phyloP scores from a whole-genome alignment of 1,284 basidiomycete species.

The Puccinia triticina region DNA sequence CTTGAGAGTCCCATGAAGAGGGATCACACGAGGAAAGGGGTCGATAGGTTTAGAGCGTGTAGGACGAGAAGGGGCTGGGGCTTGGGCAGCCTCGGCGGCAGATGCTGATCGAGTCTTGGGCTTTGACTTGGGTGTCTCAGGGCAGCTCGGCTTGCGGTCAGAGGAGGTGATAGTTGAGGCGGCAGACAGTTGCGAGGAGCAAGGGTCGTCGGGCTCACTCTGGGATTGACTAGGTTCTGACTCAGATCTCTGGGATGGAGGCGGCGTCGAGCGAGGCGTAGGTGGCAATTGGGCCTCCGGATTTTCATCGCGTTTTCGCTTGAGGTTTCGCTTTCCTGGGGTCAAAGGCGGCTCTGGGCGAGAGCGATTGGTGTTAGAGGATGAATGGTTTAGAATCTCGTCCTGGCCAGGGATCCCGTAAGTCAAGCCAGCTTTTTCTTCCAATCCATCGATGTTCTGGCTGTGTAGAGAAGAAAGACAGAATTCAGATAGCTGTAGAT shows the following conservation, averaged over 20 bases:
- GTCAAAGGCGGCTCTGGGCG: slow-evolving; percentile 7
- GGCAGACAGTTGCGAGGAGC: slow-evolving; percentile 22
- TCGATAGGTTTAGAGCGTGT: slow-evolving; percentile 53
- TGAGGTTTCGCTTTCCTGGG: slow-evolving; percentile 24
- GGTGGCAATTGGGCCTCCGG: slow-evolving; percentile 28
- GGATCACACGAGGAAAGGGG: slow-evolving; percentile 74
- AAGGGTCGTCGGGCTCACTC: slow-evolving; percentile 4
- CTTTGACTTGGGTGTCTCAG: not conserved
- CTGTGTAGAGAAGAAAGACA: not conserved
- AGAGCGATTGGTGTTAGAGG: not conserved
- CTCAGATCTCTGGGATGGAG: slow-evolving; percentile 2
- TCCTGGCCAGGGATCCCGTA: slow-evolving; percentile 57
- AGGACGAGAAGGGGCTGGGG: slow-evolving; percentile 44
- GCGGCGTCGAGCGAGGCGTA: slow-evolving; percentile 34
- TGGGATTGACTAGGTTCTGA: slow-evolving; percentile 17
- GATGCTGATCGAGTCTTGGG: slow-evolving; percentile 53
- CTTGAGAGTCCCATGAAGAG: slow-evolving; percentile 83
- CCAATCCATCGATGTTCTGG: slow-evolving; percentile 61
- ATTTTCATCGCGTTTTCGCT: slow-evolving; percentile 46
- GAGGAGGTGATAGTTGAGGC: not conserved
- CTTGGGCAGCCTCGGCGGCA: slow-evolving; percentile 63
- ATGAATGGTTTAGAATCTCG: slow-evolving; percentile 20
- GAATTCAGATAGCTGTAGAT: not conserved
- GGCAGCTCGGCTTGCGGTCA: not conserved
- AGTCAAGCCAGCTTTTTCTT: slow-evolving; percentile 59